Evolutionary conservation across 2,329 filamentous ascomycete genomes (phyloP).

Genomic region (Phaeosphaeria sp.): DNA sequence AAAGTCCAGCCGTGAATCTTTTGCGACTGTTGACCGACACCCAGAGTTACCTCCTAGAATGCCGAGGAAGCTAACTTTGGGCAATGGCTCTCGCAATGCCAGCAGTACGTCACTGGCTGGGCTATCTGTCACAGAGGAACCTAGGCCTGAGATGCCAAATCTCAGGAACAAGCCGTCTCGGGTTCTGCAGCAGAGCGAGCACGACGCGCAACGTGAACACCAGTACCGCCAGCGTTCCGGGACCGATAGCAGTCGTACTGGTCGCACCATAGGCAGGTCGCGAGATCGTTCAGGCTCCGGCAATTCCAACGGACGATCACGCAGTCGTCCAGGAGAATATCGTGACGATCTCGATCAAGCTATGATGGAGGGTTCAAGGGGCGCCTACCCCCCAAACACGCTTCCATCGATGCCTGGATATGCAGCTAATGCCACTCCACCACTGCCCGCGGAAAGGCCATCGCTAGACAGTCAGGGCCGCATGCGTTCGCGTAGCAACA

Average conservation of each 20-base stretch:
- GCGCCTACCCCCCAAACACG: conserved; percentile 39
- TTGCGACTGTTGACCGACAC: conserved; percentile 56
- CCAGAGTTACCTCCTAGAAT: conserved; percentile 60
- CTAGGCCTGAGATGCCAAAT: conserved; percentile 35
- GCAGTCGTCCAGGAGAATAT: conserved; percentile 57
- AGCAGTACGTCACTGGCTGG: conserved; percentile 45
- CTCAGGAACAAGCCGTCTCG: conserved; percentile 41
- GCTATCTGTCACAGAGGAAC: conserved; percentile 27
- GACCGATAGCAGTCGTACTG: conserved; percentile 43
- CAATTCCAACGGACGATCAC: conserved; percentile 60
- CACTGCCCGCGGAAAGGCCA: conserved; percentile 33
- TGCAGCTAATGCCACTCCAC: conserved; percentile 36
- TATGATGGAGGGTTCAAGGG: conserved; percentile 54
- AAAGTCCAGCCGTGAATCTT: conserved; percentile 72
- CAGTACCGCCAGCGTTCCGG: conserved; percentile 39
- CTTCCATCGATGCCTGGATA: conserved; percentile 46
- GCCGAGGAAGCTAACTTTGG: conserved; percentile 68
- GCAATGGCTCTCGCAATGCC: conserved; percentile 47
- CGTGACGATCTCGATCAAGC: conserved; percentile 61
- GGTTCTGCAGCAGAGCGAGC: conserved; percentile 42
- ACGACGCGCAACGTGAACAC: conserved; percentile 43
- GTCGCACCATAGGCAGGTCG: conserved; percentile 38
- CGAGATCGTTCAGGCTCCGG: conserved; percentile 64
- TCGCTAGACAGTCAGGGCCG: conserved; percentile 36
- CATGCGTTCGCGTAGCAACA: conserved; percentile 47